A percentile compares a stretch with the other conserved stretches of the same genome.
Conservation (phyloP, 179 eudicot genomes). For the Camellia oleifera region DNA sequence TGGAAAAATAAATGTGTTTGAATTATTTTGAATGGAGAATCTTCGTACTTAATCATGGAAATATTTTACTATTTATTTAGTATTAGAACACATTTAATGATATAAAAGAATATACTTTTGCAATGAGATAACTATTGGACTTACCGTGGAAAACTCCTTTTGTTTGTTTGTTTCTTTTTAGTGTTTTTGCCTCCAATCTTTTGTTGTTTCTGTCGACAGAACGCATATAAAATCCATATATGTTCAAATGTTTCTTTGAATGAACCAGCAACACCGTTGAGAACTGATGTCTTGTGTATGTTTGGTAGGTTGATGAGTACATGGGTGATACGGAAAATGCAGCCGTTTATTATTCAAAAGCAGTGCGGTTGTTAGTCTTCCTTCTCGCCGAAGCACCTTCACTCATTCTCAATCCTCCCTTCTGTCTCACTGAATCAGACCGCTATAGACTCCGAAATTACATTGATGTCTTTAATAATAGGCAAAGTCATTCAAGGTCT, state of each 20-base stretch:
- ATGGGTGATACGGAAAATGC: constrained; percentile 71
- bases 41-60: too few species aligned
- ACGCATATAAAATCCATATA: not conserved
- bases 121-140: not conserved
- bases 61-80: too few species aligned
- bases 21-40: too few species aligned
- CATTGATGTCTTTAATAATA: constrained; percentile 59
- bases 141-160: not conserved
- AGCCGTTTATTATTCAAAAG: constrained; percentile 58
- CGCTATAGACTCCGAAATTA: constrained; percentile 66
- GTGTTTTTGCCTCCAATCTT: not conserved
- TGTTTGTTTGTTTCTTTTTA: not conserved
- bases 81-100: too few species aligned
- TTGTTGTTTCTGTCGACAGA: not conserved
- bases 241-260: not conserved
- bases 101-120: too few species aligned
- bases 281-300: not conserved
- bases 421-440: constrained; percentile 79
- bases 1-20: too few species aligned
- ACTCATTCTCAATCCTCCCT: constrained; percentile 84
- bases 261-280: not conserved
- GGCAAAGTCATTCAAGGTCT: constrained; percentile 74
- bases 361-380: constrained; percentile 62
- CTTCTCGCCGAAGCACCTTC: constrained; percentile 88
- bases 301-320: constrained; percentile 79